Base-by-base conservation (phyloP, 257 asterid species). In the Lavandula angustifolia region DNA sequence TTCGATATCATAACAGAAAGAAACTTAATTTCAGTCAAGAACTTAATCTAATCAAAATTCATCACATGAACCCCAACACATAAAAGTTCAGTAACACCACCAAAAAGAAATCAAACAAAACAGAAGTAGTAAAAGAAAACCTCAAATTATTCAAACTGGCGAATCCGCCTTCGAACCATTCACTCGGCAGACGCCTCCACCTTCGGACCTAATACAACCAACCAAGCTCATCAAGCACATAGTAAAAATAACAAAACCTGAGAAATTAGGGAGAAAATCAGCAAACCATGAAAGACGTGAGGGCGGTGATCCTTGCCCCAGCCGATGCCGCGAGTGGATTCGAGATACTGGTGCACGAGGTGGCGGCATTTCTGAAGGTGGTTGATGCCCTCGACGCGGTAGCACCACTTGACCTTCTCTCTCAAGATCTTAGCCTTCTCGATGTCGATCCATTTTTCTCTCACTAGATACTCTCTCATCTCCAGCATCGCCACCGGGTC, bases 281-380 rank as follows among this genome's bases (percentile, higher is more conserved):
- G 38, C 49, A 31, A 22, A 91, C 98, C 98, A 34, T 92, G 96
- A 27, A 92, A 82, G 55, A 81, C 68, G 55, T 75, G 88, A 33
- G 95, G 96, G 56, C 98, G 95, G 55, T 81, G 87, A 62, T 92
- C 98, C 73, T 92, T 92, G 58, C 98, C 98, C 98, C 98, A 92
- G 0, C 98, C 98, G 34, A 92, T 71, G 33, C 95, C 96, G 64
- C 98, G 96, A 14, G 98, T 92, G 64, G 98, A 80, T 3, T 92
- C 96, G 13, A 92, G 94, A 70, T 92, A 92, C 83, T 85, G 95
- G 34, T 78, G 83, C 32, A 92, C 96, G 53, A 92, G 95, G 77
- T 92, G 96, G 51, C 96, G 89, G 72, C 98, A 92, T 73, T 92
- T 92, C 79, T 92, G 96, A 73, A 88, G 95, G 42, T 92, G 98